Percentiles rank a stretch among this genome's conserved stretches.
Evolutionary conservation across 805 yeast species (phyloP).

Genomic region (Jamesozyma rosinii): DNA sequence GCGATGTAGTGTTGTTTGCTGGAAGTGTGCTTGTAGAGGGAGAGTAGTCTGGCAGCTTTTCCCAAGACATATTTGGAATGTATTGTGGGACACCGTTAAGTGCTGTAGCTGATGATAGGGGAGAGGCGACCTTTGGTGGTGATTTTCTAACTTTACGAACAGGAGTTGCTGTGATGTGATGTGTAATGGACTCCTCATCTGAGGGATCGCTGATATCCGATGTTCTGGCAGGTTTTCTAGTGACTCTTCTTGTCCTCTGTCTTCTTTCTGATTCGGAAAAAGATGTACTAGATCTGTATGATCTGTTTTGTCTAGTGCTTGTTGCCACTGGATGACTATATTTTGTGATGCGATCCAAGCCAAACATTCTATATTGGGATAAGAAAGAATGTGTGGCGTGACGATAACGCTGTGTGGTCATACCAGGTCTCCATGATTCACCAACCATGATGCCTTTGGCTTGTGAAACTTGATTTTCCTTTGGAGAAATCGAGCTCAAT

Average conservation of each 20-base stretch:
- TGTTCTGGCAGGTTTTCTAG: background rate
- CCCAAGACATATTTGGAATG: constrained; percentile 47
- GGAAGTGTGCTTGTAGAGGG: constrained; percentile 64
- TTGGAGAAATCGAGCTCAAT: background rate
- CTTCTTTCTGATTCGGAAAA: constrained; percentile 3
- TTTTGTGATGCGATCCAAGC: background rate
- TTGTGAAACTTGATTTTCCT: constrained; percentile 2
- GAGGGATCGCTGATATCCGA: constrained; percentile 4
- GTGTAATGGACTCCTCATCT: background rate
- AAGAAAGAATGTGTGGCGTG: constrained; percentile 15
- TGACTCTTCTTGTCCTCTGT: constrained; percentile 3
- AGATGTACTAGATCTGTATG: background rate
- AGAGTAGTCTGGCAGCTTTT: constrained; percentile 65
- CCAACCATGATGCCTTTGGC: constrained; percentile 10
- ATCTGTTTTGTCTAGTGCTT: background rate
- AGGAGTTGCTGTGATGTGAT: constrained; percentile 14
- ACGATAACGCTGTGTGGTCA: constrained; percentile 12
- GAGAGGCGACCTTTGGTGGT: constrained; percentile 21
- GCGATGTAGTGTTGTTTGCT: constrained; percentile 47
- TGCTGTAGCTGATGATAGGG: constrained; percentile 18
- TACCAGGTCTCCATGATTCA: constrained; percentile 16
- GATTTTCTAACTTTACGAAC: constrained; percentile 14
- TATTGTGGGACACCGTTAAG: constrained; percentile 20
- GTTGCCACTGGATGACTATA: background rate
- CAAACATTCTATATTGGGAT: constrained; percentile 18